phyloP scores from a whole-genome alignment of 345 rosid genomes.

The Lenwebbia sp. region DNA sequence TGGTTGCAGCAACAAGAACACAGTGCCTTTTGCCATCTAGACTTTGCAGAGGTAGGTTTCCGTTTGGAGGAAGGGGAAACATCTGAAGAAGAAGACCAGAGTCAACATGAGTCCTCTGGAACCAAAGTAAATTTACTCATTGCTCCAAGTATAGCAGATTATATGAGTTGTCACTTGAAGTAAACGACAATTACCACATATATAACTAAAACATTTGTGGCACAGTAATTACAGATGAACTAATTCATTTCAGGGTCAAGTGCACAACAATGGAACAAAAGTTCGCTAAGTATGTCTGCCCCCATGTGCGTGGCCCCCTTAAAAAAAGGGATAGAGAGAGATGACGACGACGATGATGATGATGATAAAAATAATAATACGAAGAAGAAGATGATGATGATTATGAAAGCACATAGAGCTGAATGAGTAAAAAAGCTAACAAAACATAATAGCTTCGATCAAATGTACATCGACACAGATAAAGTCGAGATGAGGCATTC shows the following conservation, averaged over 20 bases:
- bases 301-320: neutral
- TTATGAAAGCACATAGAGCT: neutral
- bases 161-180: neutral
- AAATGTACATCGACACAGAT: neutral
- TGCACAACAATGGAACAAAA: neutral
- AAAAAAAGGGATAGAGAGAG: neutral
- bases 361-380: too few relatives aligned
- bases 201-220: neutral
- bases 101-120: conserved; percentile 5
- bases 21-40: conserved; percentile 77
- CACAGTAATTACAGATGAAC: neutral
- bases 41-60: conserved; percentile 57
- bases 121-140: neutral
- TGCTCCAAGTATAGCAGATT: neutral
- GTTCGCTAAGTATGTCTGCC: neutral
- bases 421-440: neutral
- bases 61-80: conserved; percentile 47
- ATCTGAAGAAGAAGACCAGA: conserved; percentile 34
- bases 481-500: neutral
- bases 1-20: conserved; percentile 83
- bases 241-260: neutral
- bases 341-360: neutral
- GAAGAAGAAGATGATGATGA: neutral
- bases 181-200: neutral
- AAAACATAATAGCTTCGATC: neutral